These are phyloP conservation scores for Glomus cerebriforme DNA, from an alignment of 192 early-diverging fungal species.

Conservation along the genomic window DNA sequence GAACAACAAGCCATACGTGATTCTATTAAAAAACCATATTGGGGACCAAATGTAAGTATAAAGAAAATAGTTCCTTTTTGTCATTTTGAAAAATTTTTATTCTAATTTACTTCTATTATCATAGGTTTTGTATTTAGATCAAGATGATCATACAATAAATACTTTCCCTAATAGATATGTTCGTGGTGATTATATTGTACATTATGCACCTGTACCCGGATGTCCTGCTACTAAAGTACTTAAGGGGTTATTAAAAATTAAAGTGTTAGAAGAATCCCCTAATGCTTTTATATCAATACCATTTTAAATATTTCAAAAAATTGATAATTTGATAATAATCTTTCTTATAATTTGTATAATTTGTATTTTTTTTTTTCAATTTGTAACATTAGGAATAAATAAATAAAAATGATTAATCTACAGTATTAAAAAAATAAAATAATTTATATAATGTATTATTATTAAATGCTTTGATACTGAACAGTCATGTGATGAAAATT, in stretches of 20 bases:
- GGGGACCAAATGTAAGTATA: conserved; percentile 35
- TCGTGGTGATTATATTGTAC: conserved; percentile 52
- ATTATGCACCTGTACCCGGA: conserved; percentile 50
- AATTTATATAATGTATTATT: too few relatives aligned
- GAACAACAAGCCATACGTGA: conserved; percentile 62
- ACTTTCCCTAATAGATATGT: conserved; percentile 52
- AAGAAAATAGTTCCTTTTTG: not conserved
- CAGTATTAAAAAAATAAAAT: too few relatives aligned
- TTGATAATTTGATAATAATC: too few relatives aligned
- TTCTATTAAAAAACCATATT: conserved; percentile 43
- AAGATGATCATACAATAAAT: conserved; percentile 54
- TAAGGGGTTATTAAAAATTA: not conserved
- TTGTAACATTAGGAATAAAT: too few relatives aligned
- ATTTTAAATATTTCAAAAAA: too few relatives aligned
- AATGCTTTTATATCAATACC: not conserved
- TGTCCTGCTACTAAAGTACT: not conserved
- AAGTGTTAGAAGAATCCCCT: not conserved
- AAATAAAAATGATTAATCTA: too few relatives aligned
- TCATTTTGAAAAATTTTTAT: too few relatives aligned
- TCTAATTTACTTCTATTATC: too few relatives aligned
- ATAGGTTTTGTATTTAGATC: conserved; percentile 30
- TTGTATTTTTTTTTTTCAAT: too few relatives aligned
- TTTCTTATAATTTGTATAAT: too few relatives aligned
- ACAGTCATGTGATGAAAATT: not conserved
- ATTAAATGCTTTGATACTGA: too few relatives aligned